Conservation (phyloP, 805 yeast species). For the Schwanniomyces pseudopolymorphus region DNA sequence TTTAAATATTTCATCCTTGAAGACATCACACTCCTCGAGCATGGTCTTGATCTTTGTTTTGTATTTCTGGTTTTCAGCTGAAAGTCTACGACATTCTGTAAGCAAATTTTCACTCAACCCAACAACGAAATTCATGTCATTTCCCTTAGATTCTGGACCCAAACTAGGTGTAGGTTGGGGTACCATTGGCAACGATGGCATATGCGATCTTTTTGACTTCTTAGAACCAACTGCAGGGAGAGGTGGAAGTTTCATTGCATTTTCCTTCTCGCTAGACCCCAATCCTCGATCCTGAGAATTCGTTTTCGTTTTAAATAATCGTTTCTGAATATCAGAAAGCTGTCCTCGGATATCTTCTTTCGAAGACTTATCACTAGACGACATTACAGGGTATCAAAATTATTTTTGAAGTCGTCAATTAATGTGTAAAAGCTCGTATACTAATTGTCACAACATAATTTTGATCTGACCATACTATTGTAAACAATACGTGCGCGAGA, state of each 20-base stretch:
- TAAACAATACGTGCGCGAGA: neutral
- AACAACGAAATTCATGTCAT: conserved; percentile 70
- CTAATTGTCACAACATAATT: neutral
- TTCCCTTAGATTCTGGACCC: conserved; percentile 48
- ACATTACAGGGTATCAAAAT: conserved; percentile 3
- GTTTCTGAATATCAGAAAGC: conserved; percentile 37
- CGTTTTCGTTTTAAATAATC: conserved; percentile 25
- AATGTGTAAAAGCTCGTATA: neutral
- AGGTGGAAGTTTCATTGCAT: conserved; percentile 12
- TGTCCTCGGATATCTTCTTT: conserved; percentile 37
- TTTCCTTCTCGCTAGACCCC: conserved; percentile 15
- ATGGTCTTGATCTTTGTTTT: conserved; percentile 41
- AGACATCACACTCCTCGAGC: conserved; percentile 43
- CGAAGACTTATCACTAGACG: conserved; percentile 6
- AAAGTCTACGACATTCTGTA: conserved; percentile 67
- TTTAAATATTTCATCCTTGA: conserved; percentile 32
- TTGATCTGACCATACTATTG: neutral
- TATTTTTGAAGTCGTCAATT: neutral
- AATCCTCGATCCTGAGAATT: conserved; percentile 9
- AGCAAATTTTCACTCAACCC: conserved; percentile 72
- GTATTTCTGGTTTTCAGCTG: conserved; percentile 57
- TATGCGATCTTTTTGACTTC: neutral
- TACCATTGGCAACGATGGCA: neutral
- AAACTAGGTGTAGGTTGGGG: conserved; percentile 22
- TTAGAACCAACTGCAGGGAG: conserved; percentile 4